phyloP scores from a whole-genome alignment of 2,329 filamentous ascomycete species.

The Trichoderma hamatum region DNA sequence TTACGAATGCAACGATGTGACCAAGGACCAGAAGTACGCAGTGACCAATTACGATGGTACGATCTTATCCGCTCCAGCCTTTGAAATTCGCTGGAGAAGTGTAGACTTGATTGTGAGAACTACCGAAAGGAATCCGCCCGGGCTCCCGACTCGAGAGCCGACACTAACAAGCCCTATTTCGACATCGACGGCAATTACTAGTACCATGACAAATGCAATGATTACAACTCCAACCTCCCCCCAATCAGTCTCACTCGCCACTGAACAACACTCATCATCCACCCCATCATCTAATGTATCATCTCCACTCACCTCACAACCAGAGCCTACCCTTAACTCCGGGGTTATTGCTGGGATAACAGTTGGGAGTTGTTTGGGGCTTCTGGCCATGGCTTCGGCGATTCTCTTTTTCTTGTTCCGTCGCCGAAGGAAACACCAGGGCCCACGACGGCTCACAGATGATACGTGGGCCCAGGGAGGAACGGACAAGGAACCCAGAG shows the following conservation, averaged over 20 bases:
- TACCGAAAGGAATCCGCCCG: background rate
- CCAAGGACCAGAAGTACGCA: constrained; percentile 33
- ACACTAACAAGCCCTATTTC: background rate
- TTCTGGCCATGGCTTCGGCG: constrained; percentile 2
- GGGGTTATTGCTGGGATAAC: constrained; percentile 29
- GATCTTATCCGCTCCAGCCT: constrained; percentile 36
- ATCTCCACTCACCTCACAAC: background rate
- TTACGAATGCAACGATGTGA: constrained; percentile 32
- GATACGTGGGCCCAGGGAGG: constrained; percentile 23
- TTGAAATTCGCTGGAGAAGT: constrained; percentile 37
- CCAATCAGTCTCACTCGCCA: background rate
- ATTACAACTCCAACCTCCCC: background rate
- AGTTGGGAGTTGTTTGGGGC: constrained; percentile 26
- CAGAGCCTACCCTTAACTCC: constrained; percentile 1
- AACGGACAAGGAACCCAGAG: background rate
- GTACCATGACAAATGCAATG: background rate
- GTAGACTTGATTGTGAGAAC: constrained; percentile 28
- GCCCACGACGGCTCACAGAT: constrained; percentile 15
- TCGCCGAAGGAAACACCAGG: constrained; percentile 5
- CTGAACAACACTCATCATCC: background rate
- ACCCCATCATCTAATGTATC: background rate
- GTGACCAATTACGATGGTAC: constrained; percentile 30
- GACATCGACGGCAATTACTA: background rate
- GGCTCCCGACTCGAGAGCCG: background rate
- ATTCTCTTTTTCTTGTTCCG: constrained; percentile 9